Evolutionary conservation across 2,329 filamentous ascomycete species (phyloP), one percentile per base, ranked within the genome.

Genomic region (Aureobasidium namibiae): DNA sequence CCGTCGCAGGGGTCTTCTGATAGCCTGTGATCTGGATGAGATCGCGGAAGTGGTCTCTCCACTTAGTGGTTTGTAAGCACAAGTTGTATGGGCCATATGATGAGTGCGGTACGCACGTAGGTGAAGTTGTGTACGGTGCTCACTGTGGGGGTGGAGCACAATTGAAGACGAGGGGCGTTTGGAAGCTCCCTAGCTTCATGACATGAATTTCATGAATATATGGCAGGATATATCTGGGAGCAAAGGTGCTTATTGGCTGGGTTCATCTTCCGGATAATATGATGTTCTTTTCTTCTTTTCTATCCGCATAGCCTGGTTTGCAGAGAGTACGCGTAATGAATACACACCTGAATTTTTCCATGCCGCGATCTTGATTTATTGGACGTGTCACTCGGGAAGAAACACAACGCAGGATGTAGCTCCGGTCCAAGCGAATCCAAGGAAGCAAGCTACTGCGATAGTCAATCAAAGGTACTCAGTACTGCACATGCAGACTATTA

Each of bases 131-230:
- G 34, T 16, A 34, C 13, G 38, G 33, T 23, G 29, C 24, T 46
- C 24, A 29, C 24, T 14, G 16, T 10, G 6, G 42, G 48, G 14
- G 6, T 23, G 33, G 9, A 52, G 21, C 23, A 52, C 48, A 38
- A 31, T 18, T 23, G 21, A 8, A 21, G 18, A 3, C 24, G 31
- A 52, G 33, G 33, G 33, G 46, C 33, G 26, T 10, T 23, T 2
- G 11, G 23, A 21, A 18, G 13, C 49, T 21, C 23, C 13, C 3
- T n/a, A n/a, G n/a, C n/a, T 13, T 6, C 24, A 31, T 18, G n/a
- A 11, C 38, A 56, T 56, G 52, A 56, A 14, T 53, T 36, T 56
- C 24, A 56, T 18, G 52, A 56, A 56, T 24, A 44, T 44, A 54
- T 11, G 52, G 34, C 10, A 33, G 29, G 24, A 23, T 44, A n/a